Conservation (phyloP, 2,329 filamentous ascomycete genomes). For the Venturia pyrina region DNA sequence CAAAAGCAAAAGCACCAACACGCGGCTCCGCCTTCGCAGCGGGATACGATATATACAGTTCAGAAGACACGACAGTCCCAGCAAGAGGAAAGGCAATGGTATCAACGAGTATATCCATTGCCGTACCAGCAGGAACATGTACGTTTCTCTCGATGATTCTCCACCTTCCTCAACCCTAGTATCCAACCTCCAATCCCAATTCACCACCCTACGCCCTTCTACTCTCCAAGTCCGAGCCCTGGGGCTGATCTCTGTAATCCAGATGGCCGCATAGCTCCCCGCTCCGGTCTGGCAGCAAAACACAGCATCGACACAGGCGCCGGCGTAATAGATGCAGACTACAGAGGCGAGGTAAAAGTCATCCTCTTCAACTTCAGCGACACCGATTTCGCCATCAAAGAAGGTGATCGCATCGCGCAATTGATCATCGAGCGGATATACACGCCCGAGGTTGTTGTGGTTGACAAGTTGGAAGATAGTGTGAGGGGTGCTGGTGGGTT, state of each 20-base stretch:
- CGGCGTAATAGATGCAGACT: slow-evolving; percentile 96
- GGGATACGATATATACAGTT: slow-evolving; percentile 84
- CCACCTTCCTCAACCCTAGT: no score
- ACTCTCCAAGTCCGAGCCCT: not conserved
- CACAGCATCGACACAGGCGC: slow-evolving; percentile 94
- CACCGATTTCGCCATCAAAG: slow-evolving; percentile 66
- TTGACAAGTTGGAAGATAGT: slow-evolving; percentile 79
- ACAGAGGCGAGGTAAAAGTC: slow-evolving; percentile 87
- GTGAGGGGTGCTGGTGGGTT: slow-evolving; percentile 86
- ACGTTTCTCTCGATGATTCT: slow-evolving; percentile 16
- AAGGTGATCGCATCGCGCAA: slow-evolving; percentile 88
- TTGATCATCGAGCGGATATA: slow-evolving; percentile 90
- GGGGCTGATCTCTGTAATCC: not conserved
- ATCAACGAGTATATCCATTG: slow-evolving; percentile 84
- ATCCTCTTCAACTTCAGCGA: slow-evolving; percentile 90
- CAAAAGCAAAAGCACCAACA: slow-evolving; percentile 71
- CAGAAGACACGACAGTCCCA: slow-evolving; percentile 53
- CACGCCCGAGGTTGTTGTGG: slow-evolving; percentile 85
- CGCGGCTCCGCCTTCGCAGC: slow-evolving; percentile 83
- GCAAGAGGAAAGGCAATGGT: slow-evolving; percentile 76
- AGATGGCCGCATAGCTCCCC: slow-evolving; percentile 85
- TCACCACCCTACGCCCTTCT: not conserved
- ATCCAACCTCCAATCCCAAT: not conserved
- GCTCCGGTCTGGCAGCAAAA: slow-evolving; percentile 84
- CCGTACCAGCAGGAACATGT: slow-evolving; percentile 86